phyloP scores from a whole-genome alignment of 2,329 filamentous ascomycete species.

The Neodidymelliopsis sp. region DNA sequence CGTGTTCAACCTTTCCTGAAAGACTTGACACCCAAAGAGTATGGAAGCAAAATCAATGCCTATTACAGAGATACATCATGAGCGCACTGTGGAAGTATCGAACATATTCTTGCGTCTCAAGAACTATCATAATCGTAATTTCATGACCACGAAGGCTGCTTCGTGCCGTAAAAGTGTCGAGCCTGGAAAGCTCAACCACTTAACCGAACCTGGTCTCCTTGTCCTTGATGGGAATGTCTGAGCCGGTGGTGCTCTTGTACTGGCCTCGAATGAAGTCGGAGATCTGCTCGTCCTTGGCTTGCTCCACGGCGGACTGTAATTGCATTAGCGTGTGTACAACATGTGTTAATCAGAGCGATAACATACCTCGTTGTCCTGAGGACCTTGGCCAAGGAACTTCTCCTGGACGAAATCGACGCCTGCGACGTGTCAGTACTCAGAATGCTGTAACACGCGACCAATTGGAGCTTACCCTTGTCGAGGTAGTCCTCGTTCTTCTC shows the following conservation, averaged over 20 bases:
- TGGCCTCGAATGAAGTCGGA: constrained; percentile 73
- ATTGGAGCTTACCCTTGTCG: constrained; percentile 71
- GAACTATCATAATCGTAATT: constrained; percentile 21
- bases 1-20: no score
- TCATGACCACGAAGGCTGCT: constrained; percentile 21
- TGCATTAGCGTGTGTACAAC: constrained; percentile 19
- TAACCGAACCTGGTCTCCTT: constrained; percentile 60
- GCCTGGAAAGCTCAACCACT: neutral
- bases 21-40: neutral
- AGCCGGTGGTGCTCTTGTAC: constrained; percentile 74
- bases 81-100: no score
- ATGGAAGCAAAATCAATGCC: neutral
- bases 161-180: constrained; percentile 1
- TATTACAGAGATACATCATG: no score
- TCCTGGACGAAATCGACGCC: constrained; percentile 81
- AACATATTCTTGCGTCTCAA: constrained; percentile 6
- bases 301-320: constrained; percentile 68
- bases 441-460: neutral
- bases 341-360: neutral
- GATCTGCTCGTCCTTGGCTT: constrained; percentile 84
- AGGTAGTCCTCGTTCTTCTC: constrained; percentile 86
- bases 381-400: constrained; percentile 72
- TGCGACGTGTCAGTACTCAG: constrained; percentile 46
- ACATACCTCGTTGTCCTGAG: constrained; percentile 64
- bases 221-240: constrained; percentile 73